Evolutionary conservation across 2,329 filamentous ascomycete species (phyloP).

Genomic region (Aspergillus pseudonomiae): DNA sequence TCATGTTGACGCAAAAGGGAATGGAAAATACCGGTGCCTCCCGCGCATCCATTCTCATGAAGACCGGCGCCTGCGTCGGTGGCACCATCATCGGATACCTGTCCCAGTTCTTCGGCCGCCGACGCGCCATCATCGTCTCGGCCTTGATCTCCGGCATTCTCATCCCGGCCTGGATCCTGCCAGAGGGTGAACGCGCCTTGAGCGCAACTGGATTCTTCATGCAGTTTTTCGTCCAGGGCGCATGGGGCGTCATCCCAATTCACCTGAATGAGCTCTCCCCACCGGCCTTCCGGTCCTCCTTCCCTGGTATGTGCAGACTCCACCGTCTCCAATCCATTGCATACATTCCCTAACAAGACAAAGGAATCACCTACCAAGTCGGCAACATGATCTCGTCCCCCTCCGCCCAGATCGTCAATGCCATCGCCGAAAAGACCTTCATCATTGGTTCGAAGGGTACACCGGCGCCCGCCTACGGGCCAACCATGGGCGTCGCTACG

Average conservation of each 20-base stretch:
- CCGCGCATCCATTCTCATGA: slow-evolving; percentile 80
- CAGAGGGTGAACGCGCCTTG: slow-evolving; percentile 31
- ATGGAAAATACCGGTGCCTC: slow-evolving; percentile 65
- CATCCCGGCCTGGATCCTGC: slow-evolving; percentile 73
- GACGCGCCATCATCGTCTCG: slow-evolving; percentile 56
- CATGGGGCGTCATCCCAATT: slow-evolving; percentile 71
- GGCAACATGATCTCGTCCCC: slow-evolving; percentile 67
- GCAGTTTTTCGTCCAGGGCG: slow-evolving; percentile 72
- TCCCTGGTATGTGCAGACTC: slow-evolving; percentile 54
- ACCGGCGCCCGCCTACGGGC: slow-evolving; percentile 70
- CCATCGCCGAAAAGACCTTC: slow-evolving; percentile 65
- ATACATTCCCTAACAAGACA: slow-evolving; percentile 1
- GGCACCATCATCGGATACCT: slow-evolving; percentile 61
- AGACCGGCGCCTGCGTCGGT: slow-evolving; percentile 72
- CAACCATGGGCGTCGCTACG: slow-evolving; percentile 74
- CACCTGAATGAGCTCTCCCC: slow-evolving; percentile 78
- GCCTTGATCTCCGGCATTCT: slow-evolving; percentile 68
- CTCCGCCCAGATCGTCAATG: slow-evolving; percentile 76
- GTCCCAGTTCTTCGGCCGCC: slow-evolving; percentile 74
- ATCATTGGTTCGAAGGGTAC: slow-evolving; percentile 60
- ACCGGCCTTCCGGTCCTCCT: slow-evolving; percentile 68
- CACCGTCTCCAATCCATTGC: background rate
- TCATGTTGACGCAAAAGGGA: slow-evolving; percentile 74
- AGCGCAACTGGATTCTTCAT: slow-evolving; percentile 42
- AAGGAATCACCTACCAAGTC: slow-evolving; percentile 68